phyloP scores from a whole-genome alignment of 2,329 filamentous ascomycete genomes.

The Pseudogymnoascus verrucosus region DNA sequence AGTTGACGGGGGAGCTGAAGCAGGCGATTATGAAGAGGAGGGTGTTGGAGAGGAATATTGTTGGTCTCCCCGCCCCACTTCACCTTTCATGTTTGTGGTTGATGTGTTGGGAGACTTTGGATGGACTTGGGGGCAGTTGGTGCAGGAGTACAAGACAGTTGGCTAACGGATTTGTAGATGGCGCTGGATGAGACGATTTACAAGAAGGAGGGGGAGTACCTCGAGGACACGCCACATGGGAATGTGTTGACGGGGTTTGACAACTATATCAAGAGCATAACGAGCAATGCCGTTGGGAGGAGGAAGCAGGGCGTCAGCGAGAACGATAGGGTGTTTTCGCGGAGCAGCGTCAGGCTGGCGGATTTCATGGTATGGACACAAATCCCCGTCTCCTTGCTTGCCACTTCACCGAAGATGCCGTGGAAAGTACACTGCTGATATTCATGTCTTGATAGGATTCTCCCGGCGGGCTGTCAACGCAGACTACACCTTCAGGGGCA shows the following conservation, averaged over 20 bases:
- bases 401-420: neutral
- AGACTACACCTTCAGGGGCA: slow-evolving; percentile 34
- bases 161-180: slow-evolving; percentile 32
- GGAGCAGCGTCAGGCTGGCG: slow-evolving; percentile 25
- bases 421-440: slow-evolving; percentile 23
- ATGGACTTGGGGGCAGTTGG: neutral
- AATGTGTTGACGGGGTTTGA: slow-evolving; percentile 99
- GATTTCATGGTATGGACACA: slow-evolving; percentile 34
- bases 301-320: slow-evolving; percentile 59
- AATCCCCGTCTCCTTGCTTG: slow-evolving; percentile 31
- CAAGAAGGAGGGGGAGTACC: slow-evolving; percentile 76
- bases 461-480: slow-evolving; percentile 21
- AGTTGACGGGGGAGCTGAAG: slow-evolving; percentile 24
- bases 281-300: slow-evolving; percentile 52
- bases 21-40: slow-evolving; percentile 25
- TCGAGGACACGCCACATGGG: slow-evolving; percentile 80
- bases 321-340: slow-evolving; percentile 65
- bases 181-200: slow-evolving; percentile 68
- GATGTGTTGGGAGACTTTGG: neutral
- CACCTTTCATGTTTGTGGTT: neutral
- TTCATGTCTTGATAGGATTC: slow-evolving; percentile 19
- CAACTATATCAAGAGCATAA: slow-evolving; percentile 88
- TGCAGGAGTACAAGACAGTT: neutral
- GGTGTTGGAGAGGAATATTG: slow-evolving; percentile 46
- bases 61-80: slow-evolving; percentile 27